Conservation (phyloP, 1,284 basidiomycete genomes). For the Tilletia indica region DNA sequence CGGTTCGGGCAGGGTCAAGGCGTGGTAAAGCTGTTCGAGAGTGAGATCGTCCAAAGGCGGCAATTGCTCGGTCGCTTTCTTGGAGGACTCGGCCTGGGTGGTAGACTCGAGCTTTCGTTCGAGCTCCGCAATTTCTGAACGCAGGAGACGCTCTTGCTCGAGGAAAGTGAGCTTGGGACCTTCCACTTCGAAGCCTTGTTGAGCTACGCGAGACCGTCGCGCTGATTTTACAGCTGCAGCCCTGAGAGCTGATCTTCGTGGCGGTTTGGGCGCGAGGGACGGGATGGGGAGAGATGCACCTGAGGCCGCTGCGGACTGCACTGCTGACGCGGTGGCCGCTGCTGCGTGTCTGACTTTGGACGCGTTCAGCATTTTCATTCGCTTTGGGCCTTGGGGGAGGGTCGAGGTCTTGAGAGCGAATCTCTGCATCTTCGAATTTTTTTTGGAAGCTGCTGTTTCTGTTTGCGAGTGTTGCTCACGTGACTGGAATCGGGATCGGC, state of each 20-base stretch:
- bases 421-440: too few species aligned
- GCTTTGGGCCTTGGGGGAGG: too few species aligned
- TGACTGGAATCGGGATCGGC: too few species aligned
- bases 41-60: constrained; percentile 45
- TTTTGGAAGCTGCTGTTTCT: too few species aligned
- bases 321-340: background rate
- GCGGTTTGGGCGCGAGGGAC: constrained; percentile 3
- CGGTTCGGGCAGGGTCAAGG: constrained; percentile 35
- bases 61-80: constrained; percentile 35
- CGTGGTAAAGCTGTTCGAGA: constrained; percentile 47
- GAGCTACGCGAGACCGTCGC: background rate
- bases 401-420: too few species aligned
- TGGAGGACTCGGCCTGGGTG: constrained; percentile 36
- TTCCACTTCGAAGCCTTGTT: constrained; percentile 9
- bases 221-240: background rate
- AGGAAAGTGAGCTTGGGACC: constrained; percentile 9
- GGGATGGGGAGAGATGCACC: background rate
- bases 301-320: background rate
- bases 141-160: constrained; percentile 23
- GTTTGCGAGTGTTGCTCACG: too few species aligned
- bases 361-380: too few species aligned
- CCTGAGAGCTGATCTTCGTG: constrained; percentile 3
- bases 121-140: constrained; percentile 37
- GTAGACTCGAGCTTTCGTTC: constrained; percentile 31
- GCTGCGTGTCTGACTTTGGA: too few species aligned